phyloP scores from a whole-genome alignment of 1,284 basidiomycete genomes.

The Coriolopsis trogii region DNA sequence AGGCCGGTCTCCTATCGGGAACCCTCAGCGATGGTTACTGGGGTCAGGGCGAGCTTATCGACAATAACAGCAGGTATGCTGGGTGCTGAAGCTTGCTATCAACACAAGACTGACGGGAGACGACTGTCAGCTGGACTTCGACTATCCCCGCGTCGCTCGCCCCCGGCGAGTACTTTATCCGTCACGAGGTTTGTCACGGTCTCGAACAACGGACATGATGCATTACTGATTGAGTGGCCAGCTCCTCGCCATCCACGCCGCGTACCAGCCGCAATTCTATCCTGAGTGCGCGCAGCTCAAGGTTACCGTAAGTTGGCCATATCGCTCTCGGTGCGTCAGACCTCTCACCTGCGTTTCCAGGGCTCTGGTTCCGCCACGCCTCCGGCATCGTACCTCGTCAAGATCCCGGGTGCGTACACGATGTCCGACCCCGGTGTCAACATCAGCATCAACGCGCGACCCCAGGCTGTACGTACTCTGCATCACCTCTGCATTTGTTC shows the following conservation, averaged over 20 bases:
- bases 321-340: too few relatives aligned
- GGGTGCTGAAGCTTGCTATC: background rate
- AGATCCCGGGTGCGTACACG: conserved; percentile 42
- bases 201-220: background rate
- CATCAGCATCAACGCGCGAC: conserved; percentile 42
- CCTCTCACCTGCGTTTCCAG: background rate
- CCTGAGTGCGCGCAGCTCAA: conserved; percentile 43
- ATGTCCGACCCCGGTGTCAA: conserved; percentile 39
- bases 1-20: conserved; percentile 42
- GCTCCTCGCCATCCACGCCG: conserved; percentile 37
- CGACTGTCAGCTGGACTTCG: conserved; percentile 33
- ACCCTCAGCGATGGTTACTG: conserved; percentile 35
- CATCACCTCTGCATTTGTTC: too few relatives aligned
- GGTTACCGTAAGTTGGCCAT: conserved; percentile 38
- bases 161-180: conserved; percentile 41
- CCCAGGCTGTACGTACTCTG: conserved; percentile 20
- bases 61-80: conserved; percentile 33
- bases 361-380: conserved; percentile 36
- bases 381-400: conserved; percentile 35
- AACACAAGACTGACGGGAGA: background rate
- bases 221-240: background rate
- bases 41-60: conserved; percentile 39
- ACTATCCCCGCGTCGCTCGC: conserved; percentile 40
- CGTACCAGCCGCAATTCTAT: conserved; percentile 42
- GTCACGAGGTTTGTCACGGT: conserved; percentile 33